A percentile compares a stretch with the other conserved stretches of the same genome.
Conservation (phyloP, 805 yeast species). For the Candida maris region DNA sequence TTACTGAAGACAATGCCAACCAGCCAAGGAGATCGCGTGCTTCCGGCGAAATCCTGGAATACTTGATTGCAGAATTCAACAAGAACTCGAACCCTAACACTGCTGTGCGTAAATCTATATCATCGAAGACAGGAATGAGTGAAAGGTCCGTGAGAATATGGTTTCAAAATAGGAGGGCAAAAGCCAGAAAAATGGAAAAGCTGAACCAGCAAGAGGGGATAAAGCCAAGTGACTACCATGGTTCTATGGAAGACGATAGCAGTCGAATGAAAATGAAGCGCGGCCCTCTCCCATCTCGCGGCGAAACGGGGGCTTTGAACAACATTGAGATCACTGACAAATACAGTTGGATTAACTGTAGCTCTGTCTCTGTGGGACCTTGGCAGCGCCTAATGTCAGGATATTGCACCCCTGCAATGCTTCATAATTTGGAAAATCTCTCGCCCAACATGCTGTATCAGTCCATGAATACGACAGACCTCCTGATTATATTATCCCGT, state of each 20-base stretch:
- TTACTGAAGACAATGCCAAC: constrained; percentile 8
- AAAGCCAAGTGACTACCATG: not conserved
- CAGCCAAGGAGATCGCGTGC: constrained; percentile 35
- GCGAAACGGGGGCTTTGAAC: constrained; percentile 25
- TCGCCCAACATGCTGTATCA: constrained; percentile 64
- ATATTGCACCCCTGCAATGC: constrained; percentile 35
- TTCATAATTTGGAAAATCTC: constrained; percentile 52
- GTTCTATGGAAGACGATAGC: not conserved
- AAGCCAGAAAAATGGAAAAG: constrained; percentile 63
- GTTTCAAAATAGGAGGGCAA: constrained; percentile 89
- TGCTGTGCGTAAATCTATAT: constrained; percentile 62
- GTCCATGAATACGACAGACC: constrained; percentile 65
- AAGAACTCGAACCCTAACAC: constrained; percentile 74
- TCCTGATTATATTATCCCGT: constrained; percentile 65
- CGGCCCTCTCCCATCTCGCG: constrained; percentile 14
- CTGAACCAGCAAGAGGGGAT: constrained; percentile 28
- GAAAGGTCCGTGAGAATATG: constrained; percentile 88
- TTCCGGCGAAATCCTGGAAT: constrained; percentile 67
- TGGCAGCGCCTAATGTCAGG: constrained; percentile 81
- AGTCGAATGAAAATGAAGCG: constrained; percentile 9
- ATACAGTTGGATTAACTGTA: constrained; percentile 62
- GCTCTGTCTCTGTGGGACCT: constrained; percentile 67
- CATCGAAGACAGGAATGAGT: constrained; percentile 72
- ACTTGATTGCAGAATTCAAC: constrained; percentile 64
- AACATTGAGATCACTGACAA: constrained; percentile 60